Base-by-base conservation (phyloP, 805 yeast genomes). In the Vanderwaltozyma yarrowii region DNA sequence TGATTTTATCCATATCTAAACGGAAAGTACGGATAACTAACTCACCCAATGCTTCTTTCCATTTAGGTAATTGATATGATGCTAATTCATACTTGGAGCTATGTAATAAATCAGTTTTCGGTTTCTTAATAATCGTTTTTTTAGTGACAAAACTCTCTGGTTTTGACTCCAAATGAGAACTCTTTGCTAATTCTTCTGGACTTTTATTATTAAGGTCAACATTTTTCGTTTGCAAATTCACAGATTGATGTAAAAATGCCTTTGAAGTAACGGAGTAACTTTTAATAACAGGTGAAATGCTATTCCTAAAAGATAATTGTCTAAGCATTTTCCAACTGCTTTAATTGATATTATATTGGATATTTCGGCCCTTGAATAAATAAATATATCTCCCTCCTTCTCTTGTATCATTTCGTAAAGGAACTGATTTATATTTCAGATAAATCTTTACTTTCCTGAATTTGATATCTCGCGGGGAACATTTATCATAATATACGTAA, bases 1-100 rank as follows among this genome's bases (percentile, higher is more conserved):
- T 74, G 28, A 88, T 73, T 45, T 75, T 75, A 65, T 89, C 97
- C 94, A 89, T 86, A 60, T 89, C 96, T 41, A 89, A 65, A 45
- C 75, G 69, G 56, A 89, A 78, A 0, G 58, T 33, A 4, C 71
- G 66, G 39, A 82, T 71, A 17, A 80, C 67, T 29, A 71, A 52
- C 56, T 83, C 87, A 47, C 89, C 92, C 27, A 83, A 53, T 0
- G 68, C 65, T 45, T 67, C 71, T 43, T 73, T 67, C 70, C 76
- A 69, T 39, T 62, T 57, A 0, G 79, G 71, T 31, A 73, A 54
- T 40, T 60, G 55, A 43, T 65, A 67, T 2, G 45, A 47, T 13
- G 50, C 54, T 3, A 59, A 50, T 45, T 66, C 71, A 41, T 58
- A 66, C 33, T 61, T 63, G 12, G 65, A 64, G 38, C 58, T 60